These are phyloP conservation scores for Psophocarpus tetragonolobus DNA, from an alignment of 306 rosid species.

Conservation along the genomic window DNA sequence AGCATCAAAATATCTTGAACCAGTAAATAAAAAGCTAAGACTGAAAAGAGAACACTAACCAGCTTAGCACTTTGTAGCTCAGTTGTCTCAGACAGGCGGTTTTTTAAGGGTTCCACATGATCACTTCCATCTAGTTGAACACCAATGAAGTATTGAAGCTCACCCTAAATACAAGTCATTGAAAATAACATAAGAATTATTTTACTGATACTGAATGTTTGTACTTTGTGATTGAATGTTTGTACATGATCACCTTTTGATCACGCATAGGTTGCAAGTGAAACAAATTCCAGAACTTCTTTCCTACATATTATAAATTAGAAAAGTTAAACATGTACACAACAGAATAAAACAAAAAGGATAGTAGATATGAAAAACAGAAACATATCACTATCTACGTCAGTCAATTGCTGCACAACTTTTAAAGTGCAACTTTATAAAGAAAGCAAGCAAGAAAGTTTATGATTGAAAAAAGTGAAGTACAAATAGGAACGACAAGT, in stretches of 20 bases:
- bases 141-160: conserved; percentile 96
- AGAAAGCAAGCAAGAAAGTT: neutral
- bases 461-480: neutral
- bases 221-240: too few relatives aligned
- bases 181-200: conserved; percentile 4
- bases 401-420: neutral
- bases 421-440: conserved; percentile 17
- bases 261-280: conserved; percentile 98
- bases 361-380: neutral
- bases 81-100: conserved; percentile 62
- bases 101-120: conserved; percentile 71
- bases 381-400: neutral
- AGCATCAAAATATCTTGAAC: conserved; percentile 5
- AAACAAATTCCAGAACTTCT: conserved; percentile 90
- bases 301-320: conserved; percentile 59
- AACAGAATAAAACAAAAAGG: neutral
- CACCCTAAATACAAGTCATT: conserved; percentile 60
- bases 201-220: conserved; percentile 13
- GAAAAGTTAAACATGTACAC: neutral
- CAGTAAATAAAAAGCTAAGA: neutral
- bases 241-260: conserved; percentile 67
- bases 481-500: neutral
- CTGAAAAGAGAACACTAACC: conserved; percentile 47
- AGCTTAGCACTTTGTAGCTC: conserved; percentile 67
- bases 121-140: conserved; percentile 94